Evolutionary conservation across 2,329 filamentous ascomycete genomes (phyloP), one percentile per base, ranked within the genome.

Genomic region (Nemania bipapillata): DNA sequence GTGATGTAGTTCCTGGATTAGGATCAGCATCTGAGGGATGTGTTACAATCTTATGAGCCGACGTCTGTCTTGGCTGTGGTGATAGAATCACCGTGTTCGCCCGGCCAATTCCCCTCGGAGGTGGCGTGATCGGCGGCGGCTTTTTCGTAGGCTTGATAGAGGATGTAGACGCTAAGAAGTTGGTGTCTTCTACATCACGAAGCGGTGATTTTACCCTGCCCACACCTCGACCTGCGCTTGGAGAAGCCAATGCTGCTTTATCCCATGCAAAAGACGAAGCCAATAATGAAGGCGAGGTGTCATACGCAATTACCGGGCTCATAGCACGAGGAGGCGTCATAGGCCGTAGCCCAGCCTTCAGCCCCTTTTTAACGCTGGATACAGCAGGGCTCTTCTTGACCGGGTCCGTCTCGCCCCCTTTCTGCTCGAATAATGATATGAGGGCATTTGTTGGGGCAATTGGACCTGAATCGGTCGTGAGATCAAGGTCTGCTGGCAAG

Each of bases 341-440:
- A 15, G 77, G 70, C 55, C 74, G 78, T 66, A 74, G 50, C 49
- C 71, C 75, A 42, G 64, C 4, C 72, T 73, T 50, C 73, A 74
- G 54, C 22, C 67, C 70, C 63, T 75, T 81, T 75, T 75, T 81
- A 74, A 78, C 74, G 3, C 79, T 78, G 52, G 68, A 50, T 4
- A 22, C 30, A 26, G 61, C 57, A 24, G 63, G 55, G 11, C 30
- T 52, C 64, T 76, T 77, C 73, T 78, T 80, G 22, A 74, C 63
- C 17, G 74, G 76, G 45, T 75, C 74, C 17, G 58, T 70, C 62
- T 74, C 64, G 35, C 72, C 72, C 15, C 65, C 69, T 49, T 81
- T 84, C 70, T 84, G 82, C 79, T 94, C 91, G 72, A 93, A 93
- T 81, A 92, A 84, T 45, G 86, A 86, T 62, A 93, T 90, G 22